Conservation (phyloP, 2,329 filamentous ascomycete species). For the Rhexocercosporidium sp. region DNA sequence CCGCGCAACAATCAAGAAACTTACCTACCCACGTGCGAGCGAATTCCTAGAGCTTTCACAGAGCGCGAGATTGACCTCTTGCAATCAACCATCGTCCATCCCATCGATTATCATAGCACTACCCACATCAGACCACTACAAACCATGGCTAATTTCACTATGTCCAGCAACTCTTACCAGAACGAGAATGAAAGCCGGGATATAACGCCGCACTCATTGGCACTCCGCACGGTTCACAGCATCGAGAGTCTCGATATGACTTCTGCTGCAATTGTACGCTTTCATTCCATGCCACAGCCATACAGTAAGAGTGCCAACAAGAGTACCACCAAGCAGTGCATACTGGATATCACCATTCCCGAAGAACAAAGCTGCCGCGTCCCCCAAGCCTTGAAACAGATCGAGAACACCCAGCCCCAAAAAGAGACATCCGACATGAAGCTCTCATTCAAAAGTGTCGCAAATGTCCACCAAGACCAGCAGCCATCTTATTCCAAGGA, state of each 20-base stretch:
- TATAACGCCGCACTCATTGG: background rate
- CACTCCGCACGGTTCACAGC: background rate
- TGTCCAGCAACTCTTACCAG: background rate
- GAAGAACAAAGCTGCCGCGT: background rate
- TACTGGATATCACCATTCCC: background rate
- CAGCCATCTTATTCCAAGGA: background rate
- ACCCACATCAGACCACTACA: background rate
- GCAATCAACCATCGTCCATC: background rate
- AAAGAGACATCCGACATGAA: too few species aligned
- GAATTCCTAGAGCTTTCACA: too few species aligned
- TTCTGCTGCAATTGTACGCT: background rate
- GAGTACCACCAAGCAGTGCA: background rate
- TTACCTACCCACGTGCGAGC: too few species aligned
- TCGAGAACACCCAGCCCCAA: too few species aligned
- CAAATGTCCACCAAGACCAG: too few species aligned
- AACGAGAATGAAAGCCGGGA: background rate
- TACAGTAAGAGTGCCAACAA: too few species aligned
- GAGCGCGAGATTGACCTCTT: too few species aligned
- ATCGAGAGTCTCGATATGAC: background rate
- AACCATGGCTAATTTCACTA: background rate
- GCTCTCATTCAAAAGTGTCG: too few species aligned
- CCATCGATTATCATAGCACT: background rate
- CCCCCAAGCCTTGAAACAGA: too few species aligned
- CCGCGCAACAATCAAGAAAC: too few species aligned
- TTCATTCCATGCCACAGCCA: too few species aligned